Evolutionary conservation across 495 filamentous ascomycete species (phyloP), one percentile per base, ranked within the genome.

Genomic region (Emericellopsis terricola): DNA sequence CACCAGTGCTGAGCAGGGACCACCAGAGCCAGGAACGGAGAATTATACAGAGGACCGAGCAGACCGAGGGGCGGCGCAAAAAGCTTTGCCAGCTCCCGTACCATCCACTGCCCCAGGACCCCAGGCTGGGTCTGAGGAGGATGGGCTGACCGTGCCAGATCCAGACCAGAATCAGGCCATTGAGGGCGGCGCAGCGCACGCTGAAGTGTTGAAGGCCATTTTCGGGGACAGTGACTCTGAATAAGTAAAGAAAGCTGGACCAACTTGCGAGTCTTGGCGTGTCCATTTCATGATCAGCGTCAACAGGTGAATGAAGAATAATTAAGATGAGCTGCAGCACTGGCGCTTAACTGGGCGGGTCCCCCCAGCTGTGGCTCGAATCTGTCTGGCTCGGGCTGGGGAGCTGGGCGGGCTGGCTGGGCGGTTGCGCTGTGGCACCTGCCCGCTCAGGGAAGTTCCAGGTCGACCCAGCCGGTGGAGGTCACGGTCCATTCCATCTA

Each of bases 181-280:
- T 19, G 86, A 92, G 43, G 80, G 68, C 0, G 66, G 78, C 42
- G 73, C 74, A 37, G 81, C 86, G 3, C 77, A 76, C 2, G 87
- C 94, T 30, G 83, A 78, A n/a, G 76, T 94, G 3, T 91, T 97
- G 47, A 81, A 75, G 50, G 83, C 83, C 15, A 84, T 97, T 11
- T 97, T 97, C 63, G 89, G 87, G 7, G 82, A 80, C 49, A 80
- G 33, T 17, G 33, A 35, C 17, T 26, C 20, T 13, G 33, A 35
- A 35, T 35, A 15, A 26, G 15, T 30, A 8, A 8, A 4, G 29
- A 17, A 1, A 31, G 19, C 16, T 15, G 10, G 16, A 3, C 5
- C n/a, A 3, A n/a, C 13, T 29, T 29, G 13, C 10, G n/a, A 29
- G 5, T 5, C 2, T 8, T 4, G 2, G 15, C 1, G 8, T 5